A percentile compares a stretch with the other conserved stretches of the same genome.
These are phyloP conservation scores for Penicillium thymicola DNA, from an alignment of 2,329 filamentous ascomycete genomes.

Conservation along the genomic window DNA sequence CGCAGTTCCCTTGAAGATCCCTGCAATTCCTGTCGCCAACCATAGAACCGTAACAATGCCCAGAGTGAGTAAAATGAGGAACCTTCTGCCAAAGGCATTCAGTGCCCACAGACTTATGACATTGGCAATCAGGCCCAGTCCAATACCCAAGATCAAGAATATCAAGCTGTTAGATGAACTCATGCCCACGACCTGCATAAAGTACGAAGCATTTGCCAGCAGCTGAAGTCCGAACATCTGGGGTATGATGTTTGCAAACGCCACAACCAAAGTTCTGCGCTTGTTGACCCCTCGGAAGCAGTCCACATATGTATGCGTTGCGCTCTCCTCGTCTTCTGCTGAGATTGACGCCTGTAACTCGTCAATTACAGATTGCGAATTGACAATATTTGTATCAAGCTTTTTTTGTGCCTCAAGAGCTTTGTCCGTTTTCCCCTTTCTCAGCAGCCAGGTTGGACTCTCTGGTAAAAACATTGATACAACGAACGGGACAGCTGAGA, in stretches of 20 bases:
- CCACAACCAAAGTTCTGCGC: conserved; percentile 24
- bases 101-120: conserved; percentile 44
- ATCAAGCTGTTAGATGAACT: conserved; percentile 31
- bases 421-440: conserved; percentile 38
- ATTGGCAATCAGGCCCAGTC: conserved; percentile 45
- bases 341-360: conserved; percentile 14
- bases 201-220: conserved; percentile 42
- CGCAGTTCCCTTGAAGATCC: conserved; percentile 38
- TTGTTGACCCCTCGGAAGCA: conserved; percentile 23
- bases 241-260: conserved; percentile 41
- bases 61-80: conserved; percentile 39
- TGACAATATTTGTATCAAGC: conserved; percentile 1
- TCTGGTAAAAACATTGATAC: conserved; percentile 49
- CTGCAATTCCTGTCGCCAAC: conserved; percentile 45
- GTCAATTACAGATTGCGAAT: conserved; percentile 10
- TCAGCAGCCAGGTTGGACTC: conserved; percentile 48
- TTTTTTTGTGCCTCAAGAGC: conserved; percentile 15
- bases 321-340: conserved; percentile 42
- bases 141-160: conserved; percentile 46
- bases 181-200: conserved; percentile 29
- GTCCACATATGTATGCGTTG: conserved; percentile 31
- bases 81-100: conserved; percentile 39
- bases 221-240: conserved; percentile 46
- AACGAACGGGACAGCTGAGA: conserved; percentile 44
- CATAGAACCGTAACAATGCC: conserved; percentile 35